Base-by-base conservation (phyloP, 345 rosid genomes). In the Eutrema yunnanense region DNA sequence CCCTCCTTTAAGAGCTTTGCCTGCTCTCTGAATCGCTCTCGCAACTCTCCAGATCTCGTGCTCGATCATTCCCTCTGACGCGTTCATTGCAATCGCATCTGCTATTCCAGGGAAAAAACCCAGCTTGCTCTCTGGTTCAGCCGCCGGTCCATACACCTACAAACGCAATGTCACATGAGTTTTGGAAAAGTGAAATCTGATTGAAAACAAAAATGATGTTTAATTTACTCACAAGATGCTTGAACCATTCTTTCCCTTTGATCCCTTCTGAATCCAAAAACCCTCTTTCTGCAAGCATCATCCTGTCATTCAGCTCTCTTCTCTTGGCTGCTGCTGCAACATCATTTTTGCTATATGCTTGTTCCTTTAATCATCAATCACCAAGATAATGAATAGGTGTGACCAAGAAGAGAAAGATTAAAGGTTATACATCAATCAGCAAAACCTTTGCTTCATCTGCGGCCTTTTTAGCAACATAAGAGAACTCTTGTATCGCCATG, bases 281-380 rank as follows among this genome's bases (percentile, higher is more conserved):
- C 55, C 99, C 96, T 86, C 97, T 86, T 79, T 95, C 99, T 0
- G 85, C 90, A 66, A 86, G 92, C 94, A 92, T 88, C 81, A 95
- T 73, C 57, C 90, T 82, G 59, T 92, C 98, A 75, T 95, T 95
- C 76, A 95, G 61, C 9, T 82, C 86, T 67, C 97, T 84, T 68
- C 73, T 71, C 76, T 73, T 83, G 63, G 81, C 43, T 67, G 81
- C 52, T 47, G 68, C 83, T 19, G 54, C 62, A 12, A 46, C 29
- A 9, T 79, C 81, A 8, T 75, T 80, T 13, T 57, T 58, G 29
- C 22, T 64, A 11, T 61, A 62, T 52, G 66, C 81, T 76, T 52
- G 78, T 40, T 70, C 74, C 73, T 76, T 81, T 52, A 88, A 59
- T 19, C 22, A 37, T 41, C 36, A 79, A 42, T 2, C 55, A 59